Evolutionary conservation across 768 basidiomycete species (phyloP).

Genomic region (Tricholoma sp.): DNA sequence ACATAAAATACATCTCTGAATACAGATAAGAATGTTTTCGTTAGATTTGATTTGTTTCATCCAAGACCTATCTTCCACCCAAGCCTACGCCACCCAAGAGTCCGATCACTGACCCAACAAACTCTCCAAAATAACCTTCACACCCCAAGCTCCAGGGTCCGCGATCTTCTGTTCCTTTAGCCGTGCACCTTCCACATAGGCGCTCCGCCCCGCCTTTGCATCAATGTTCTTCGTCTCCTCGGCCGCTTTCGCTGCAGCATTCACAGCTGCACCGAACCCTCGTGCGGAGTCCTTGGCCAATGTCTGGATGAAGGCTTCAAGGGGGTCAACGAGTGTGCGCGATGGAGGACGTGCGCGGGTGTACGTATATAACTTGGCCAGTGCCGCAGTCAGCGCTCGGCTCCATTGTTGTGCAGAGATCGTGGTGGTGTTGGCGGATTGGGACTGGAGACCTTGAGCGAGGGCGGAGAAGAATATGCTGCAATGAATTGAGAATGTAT

Average conservation of each 20-base stretch:
- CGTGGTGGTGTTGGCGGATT: slow-evolving; percentile 23
- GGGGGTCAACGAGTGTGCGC: slow-evolving; percentile 89
- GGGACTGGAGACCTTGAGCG: slow-evolving; percentile 60
- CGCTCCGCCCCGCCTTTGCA: slow-evolving; percentile 85
- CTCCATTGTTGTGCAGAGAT: slow-evolving; percentile 58
- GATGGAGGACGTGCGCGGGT: slow-evolving; percentile 87
- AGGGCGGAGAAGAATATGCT: slow-evolving; percentile 92
- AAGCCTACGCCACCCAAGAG: background rate
- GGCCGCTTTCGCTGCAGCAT: slow-evolving; percentile 59
- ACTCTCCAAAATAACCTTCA: slow-evolving; percentile 66
- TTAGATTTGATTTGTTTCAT: background rate
- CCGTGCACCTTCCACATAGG: slow-evolving; percentile 72
- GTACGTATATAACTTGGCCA: slow-evolving; percentile 67
- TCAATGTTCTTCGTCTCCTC: slow-evolving; percentile 69
- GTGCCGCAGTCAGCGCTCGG: slow-evolving; percentile 50
- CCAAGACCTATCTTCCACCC: background rate
- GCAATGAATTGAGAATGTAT: background rate
- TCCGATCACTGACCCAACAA: slow-evolving; percentile 20
- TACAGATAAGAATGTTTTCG: background rate
- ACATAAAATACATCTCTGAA: too few species aligned
- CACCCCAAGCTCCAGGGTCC: slow-evolving; percentile 92
- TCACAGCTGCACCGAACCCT: slow-evolving; percentile 49
- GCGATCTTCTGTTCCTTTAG: slow-evolving; percentile 59
- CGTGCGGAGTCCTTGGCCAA: slow-evolving; percentile 23
- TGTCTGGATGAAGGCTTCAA: slow-evolving; percentile 66